A percentile compares a stretch with the other conserved stretches of the same genome.
Conservation (phyloP, 257 asterid genomes). For the Forsythia suspensa region DNA sequence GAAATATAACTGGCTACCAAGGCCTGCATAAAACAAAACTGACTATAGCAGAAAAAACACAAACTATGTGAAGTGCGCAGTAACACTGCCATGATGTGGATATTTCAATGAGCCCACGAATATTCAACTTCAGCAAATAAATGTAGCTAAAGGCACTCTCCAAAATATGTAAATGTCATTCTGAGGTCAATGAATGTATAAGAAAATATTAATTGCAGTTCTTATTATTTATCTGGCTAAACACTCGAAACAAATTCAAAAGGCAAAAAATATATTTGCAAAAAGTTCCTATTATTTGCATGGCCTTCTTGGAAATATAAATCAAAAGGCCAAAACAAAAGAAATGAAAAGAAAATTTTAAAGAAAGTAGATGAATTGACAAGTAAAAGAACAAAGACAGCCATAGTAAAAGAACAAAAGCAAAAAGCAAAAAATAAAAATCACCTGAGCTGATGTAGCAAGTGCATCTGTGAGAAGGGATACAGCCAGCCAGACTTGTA, state of each 20-base stretch:
- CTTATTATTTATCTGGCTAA: background rate
- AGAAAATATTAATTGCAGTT: background rate
- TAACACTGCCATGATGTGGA: background rate
- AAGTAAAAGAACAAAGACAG: background rate
- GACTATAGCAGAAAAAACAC: background rate
- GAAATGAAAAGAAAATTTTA: background rate
- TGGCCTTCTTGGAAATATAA: background rate
- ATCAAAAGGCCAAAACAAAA: background rate
- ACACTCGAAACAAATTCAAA: background rate
- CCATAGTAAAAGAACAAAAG: background rate
- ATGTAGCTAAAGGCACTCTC: background rate
- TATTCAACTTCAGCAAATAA: background rate
- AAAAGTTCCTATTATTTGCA: background rate
- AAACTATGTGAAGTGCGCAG: conserved; percentile 4
- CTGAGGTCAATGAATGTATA: too few species aligned
- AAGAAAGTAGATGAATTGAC: conserved; percentile 1
- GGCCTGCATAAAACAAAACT: conserved; percentile 47
- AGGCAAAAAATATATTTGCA: background rate
- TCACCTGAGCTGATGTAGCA: conserved; percentile 89
- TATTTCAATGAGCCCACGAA: conserved; percentile 8
- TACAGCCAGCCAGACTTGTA: conserved; percentile 94
- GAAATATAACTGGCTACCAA: conserved; percentile 79
- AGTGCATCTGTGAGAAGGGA: conserved; percentile 94
- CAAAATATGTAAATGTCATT: background rate
- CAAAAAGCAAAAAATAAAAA: conserved; percentile 2